Conservation (phyloP, 805 yeast species). For the Pichia pseudocactophila region DNA sequence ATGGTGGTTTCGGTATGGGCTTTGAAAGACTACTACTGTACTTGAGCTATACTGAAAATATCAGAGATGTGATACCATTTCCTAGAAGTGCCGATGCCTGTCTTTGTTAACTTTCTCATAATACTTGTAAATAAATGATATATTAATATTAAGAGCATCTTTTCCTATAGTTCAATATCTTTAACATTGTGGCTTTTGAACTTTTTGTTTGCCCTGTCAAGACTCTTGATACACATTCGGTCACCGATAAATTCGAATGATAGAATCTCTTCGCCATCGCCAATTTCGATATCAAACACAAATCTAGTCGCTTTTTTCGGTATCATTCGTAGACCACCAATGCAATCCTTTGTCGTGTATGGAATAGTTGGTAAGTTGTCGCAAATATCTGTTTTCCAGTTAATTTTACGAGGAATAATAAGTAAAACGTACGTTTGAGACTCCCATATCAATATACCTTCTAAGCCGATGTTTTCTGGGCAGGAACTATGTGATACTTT, state of each 20-base stretch:
- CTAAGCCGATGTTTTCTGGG: slow-evolving; percentile 45
- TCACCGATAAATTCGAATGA: slow-evolving; percentile 71
- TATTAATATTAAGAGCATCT: neutral
- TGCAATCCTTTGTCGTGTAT: slow-evolving; percentile 20
- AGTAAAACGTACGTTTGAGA: slow-evolving; percentile 63
- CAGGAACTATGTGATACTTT: slow-evolving; percentile 52
- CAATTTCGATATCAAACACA: slow-evolving; percentile 33
- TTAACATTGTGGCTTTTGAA: slow-evolving; percentile 68
- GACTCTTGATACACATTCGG: slow-evolving; percentile 62
- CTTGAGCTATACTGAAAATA: slow-evolving; percentile 64
- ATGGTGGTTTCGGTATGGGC: slow-evolving; percentile 97
- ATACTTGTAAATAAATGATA: slow-evolving; percentile 1
- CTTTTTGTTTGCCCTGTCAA: slow-evolving; percentile 76
- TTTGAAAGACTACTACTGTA: slow-evolving; percentile 77
- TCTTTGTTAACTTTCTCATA: slow-evolving; percentile 27
- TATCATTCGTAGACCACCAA: slow-evolving; percentile 60
- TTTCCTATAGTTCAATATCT: slow-evolving; percentile 17
- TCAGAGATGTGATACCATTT: slow-evolving; percentile 81
- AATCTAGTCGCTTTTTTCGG: slow-evolving; percentile 64
- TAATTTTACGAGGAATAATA: slow-evolving; percentile 38
- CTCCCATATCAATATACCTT: slow-evolving; percentile 82
- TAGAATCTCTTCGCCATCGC: slow-evolving; percentile 23
- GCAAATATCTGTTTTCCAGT: slow-evolving; percentile 27
- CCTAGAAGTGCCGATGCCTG: slow-evolving; percentile 61
- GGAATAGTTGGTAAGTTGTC: slow-evolving; percentile 14